Evolutionary conservation across 2,329 filamentous ascomycete genomes (phyloP).

Genomic region (Cytospora piceicola): DNA sequence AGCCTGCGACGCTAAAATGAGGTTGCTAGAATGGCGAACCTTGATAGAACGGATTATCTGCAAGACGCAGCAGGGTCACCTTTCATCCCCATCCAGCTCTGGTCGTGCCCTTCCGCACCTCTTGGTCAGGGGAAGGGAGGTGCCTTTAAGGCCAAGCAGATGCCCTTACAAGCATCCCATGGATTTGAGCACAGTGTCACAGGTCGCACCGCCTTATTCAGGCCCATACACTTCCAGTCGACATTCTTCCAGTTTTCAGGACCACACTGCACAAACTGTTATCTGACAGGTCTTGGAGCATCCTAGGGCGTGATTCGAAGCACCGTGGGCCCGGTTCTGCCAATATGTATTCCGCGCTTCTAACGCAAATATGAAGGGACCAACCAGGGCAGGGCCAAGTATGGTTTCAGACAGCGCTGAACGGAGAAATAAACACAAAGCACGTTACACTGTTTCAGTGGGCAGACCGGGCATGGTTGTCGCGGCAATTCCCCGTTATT

Average conservation of each 20-base stretch:
- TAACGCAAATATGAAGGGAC: not conserved
- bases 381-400: not conserved
- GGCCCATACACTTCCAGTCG: not conserved
- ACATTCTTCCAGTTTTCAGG: not conserved
- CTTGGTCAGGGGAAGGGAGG: not conserved
- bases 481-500: not conserved
- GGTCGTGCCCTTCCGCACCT: not conserved
- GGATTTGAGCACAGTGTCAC: conserved; percentile 13
- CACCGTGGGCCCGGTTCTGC: not conserved
- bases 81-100: not conserved
- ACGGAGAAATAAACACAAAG: not conserved
- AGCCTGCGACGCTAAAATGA: conserved; percentile 26
- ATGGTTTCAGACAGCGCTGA: conserved; percentile 4
- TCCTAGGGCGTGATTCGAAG: not conserved
- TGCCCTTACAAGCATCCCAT: conserved; percentile 7
- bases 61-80: not conserved
- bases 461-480: not conserved
- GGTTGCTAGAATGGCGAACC: conserved; percentile 9
- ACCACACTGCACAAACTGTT: not conserved
- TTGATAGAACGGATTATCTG: not conserved
- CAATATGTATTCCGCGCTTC: not conserved
- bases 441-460: not conserved
- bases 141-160: not conserved
- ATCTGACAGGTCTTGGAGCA: conserved; percentile 16
- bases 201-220: not conserved